A percentile compares a stretch with the other conserved stretches of the same genome.
Conservation (phyloP, 139 green algal genomes). For the Dunaliella primolecta region DNA sequence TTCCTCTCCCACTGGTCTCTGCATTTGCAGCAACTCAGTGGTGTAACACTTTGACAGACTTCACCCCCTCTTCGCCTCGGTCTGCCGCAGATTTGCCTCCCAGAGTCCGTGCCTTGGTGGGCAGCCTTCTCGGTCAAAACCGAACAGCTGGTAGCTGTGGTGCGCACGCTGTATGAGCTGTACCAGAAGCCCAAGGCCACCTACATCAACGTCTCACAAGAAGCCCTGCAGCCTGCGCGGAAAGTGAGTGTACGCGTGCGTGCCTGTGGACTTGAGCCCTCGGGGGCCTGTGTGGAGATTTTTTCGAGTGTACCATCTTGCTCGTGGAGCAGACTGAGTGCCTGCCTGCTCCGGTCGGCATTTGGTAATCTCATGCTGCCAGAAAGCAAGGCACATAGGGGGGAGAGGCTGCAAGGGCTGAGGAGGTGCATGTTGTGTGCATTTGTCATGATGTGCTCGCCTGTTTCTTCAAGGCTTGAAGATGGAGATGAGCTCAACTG, state of each 20-base stretch:
- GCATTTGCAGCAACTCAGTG: too few relatives aligned
- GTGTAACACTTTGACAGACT: too few relatives aligned
- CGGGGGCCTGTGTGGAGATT: neutral
- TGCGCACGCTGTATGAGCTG: constrained; percentile 48
- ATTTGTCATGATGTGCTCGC: neutral
- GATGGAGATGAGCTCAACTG: neutral
- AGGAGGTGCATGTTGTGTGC: neutral
- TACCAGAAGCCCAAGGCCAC: constrained; percentile 48
- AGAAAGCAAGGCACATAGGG: neutral
- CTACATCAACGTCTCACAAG: constrained; percentile 41
- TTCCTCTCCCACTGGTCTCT: too few relatives aligned
- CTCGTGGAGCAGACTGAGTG: neutral
- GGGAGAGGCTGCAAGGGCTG: too few relatives aligned
- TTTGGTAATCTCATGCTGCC: neutral
- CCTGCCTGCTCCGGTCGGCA: neutral
- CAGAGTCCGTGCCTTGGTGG: constrained; percentile 79
- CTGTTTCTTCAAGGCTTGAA: neutral
- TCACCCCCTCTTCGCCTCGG: too few relatives aligned
- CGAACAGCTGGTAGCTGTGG: constrained; percentile 64
- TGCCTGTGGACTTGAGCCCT: neutral
- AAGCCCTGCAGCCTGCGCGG: neutral
- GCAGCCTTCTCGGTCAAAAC: constrained; percentile 62
- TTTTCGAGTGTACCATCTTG: neutral
- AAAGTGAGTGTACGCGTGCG: neutral
- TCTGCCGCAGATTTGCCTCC: constrained; percentile 64